Percentiles rank a stretch among this genome's conserved stretches.
Conservation (phyloP, 2,329 filamentous ascomycete species). For the Ceratocystis diversiconidia region DNA sequence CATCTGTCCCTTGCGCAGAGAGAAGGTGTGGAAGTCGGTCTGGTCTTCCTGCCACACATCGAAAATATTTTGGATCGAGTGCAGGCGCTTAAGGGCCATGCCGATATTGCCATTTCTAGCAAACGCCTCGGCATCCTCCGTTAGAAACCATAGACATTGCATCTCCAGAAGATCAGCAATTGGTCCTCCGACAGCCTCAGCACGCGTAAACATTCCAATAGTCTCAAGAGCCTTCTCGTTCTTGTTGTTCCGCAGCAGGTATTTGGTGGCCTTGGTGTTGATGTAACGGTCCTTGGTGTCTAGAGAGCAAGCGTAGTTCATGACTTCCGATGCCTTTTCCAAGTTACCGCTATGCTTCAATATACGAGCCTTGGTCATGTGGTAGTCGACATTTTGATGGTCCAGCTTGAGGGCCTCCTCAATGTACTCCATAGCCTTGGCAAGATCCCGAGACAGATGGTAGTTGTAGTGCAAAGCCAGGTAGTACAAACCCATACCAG, state of each 20-base stretch:
- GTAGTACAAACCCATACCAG: constrained; percentile 57
- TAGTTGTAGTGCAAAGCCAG: constrained; percentile 97
- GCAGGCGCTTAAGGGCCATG: constrained; percentile 83
- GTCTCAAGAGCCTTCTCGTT: constrained; percentile 75
- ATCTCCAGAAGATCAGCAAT: constrained; percentile 88
- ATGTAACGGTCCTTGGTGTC: constrained; percentile 92
- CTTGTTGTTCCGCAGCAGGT: constrained; percentile 84
- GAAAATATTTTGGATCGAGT: constrained; percentile 79
- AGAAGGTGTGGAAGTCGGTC: constrained; percentile 97
- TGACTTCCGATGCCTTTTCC: constrained; percentile 65
- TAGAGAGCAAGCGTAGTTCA: constrained; percentile 73
- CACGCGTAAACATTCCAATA: constrained; percentile 86
- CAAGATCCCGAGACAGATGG: constrained; percentile 66
- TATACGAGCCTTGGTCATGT: constrained; percentile 91
- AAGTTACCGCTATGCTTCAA: constrained; percentile 78
- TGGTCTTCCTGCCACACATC: constrained; percentile 97
- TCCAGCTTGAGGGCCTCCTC: constrained; percentile 70
- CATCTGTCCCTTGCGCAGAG: constrained; percentile 89
- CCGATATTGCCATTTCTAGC: constrained; percentile 68
- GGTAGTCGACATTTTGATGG: constrained; percentile 72
- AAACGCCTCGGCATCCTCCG: constrained; percentile 86
- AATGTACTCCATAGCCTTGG: constrained; percentile 68
- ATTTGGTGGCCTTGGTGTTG: constrained; percentile 96
- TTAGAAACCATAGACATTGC: constrained; percentile 96
- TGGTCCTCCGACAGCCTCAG: constrained; percentile 76